Base-by-base conservation (phyloP, 768 basidiomycete genomes). In the Myochromella boudieri region DNA sequence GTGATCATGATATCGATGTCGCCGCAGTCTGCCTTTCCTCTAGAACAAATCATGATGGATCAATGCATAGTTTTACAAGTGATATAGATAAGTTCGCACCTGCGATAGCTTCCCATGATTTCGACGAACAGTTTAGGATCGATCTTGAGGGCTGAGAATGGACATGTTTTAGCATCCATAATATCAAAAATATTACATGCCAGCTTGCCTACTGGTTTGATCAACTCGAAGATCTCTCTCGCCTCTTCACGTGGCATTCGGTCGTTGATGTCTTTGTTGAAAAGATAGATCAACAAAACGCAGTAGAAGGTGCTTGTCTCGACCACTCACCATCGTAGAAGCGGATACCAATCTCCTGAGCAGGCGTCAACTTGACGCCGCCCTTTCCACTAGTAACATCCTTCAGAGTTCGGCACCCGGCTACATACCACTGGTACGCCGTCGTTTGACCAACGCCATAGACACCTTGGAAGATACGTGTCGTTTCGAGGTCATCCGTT, bases 1-100 rank as follows among this genome's bases (percentile, higher is more conserved):
- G 91, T 91, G 52, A 97, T 83, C 46, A 97, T 63, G 37, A 97
- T 82, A 62, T 97, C 94, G 47, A 97, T 90, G 61, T 97, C 95
- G 2, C 95, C 95, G 46, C 90, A 94, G 44, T 84, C 82, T 1
- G 75, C 67, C 62, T 88, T 87, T 4, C 92, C 91, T 48, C 92
- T 90, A 51, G 3, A n/a, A n/a, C n/a, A n/a, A n/a, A n/a, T n/a
- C n/a, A n/a, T n/a, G n/a, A n/a, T n/a, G 9, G 2, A 10, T n/a
- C 41, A 31, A 36, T 31, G 36, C 26, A 32, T 48, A 47, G 32
- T 38, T 15, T 29, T 20, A 36, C 40, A 24, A n/a, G 40, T 20
- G 1, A 39, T 21, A 29, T n/a, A 7, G 28, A 17, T 22, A 6
- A 12, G 15, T 46, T 39, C n/a, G 32, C 18, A 80, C 87, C 90